Evolutionary conservation across 306 rosid species (phyloP).

Genomic region (Trifolium fragiferum): DNA sequence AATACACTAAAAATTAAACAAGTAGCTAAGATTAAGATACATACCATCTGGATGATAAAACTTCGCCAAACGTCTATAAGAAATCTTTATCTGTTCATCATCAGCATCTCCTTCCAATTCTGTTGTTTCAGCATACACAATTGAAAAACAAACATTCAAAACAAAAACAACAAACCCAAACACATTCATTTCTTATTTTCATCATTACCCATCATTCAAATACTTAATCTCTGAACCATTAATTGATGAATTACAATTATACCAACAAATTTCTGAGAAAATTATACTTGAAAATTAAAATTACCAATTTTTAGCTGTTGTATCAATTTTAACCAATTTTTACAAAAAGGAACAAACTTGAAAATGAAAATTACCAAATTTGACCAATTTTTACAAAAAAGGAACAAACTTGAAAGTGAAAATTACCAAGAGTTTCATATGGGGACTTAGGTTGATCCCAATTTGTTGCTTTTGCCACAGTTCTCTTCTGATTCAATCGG

Average conservation of each 20-base stretch:
- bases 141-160: slow-evolving; percentile 35
- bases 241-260: not conserved
- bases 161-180: slow-evolving; percentile 29
- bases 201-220: slow-evolving; percentile 6
- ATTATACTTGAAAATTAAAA: not conserved
- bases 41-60: slow-evolving; percentile 98
- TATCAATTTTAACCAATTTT: not conserved
- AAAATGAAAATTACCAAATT: not conserved
- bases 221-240: not conserved
- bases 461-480: slow-evolving; percentile 64
- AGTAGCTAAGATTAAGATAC: slow-evolving; percentile 40
- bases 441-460: slow-evolving; percentile 86
- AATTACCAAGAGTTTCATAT: slow-evolving; percentile 85
- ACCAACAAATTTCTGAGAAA: not conserved
- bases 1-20: slow-evolving; percentile 12
- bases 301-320: slow-evolving; percentile 13
- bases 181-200: slow-evolving; percentile 16
- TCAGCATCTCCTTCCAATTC: slow-evolving; percentile 85
- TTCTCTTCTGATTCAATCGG: slow-evolving; percentile 70
- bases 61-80: slow-evolving; percentile 93
- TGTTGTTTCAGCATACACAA: slow-evolving; percentile 42
- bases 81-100: slow-evolving; percentile 83
- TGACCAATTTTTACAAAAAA: not conserved
- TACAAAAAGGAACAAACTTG: slow-evolving; percentile 20
- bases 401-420: slow-evolving; percentile 28